phyloP scores from a whole-genome alignment of 768 basidiomycete species.

The Termitomyces sp. region DNA sequence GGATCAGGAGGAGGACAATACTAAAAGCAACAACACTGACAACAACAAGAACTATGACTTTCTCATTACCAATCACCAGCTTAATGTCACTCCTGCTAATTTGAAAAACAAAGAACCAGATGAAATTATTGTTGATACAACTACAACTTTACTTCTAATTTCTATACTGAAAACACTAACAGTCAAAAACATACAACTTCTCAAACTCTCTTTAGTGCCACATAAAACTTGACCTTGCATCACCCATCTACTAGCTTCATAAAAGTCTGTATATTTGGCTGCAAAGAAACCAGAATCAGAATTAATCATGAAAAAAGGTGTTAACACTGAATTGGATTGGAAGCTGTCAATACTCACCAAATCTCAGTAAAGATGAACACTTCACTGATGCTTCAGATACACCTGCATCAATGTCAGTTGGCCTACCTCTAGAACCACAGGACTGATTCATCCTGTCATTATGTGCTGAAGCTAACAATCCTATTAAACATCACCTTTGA shows the following conservation, averaged over 20 bases:
- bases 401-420: neutral
- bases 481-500: neutral
- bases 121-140: neutral
- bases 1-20: neutral
- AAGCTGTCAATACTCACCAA: neutral
- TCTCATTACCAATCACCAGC: neutral
- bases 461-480: neutral
- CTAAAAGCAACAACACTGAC: neutral
- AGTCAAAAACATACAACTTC: neutral
- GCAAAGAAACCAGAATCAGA: neutral
- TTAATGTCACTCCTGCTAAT: no score
- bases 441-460: neutral
- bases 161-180: neutral
- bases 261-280: neutral
- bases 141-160: no score
- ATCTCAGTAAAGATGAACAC: neutral
- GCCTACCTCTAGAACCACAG: neutral
- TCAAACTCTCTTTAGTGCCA: neutral
- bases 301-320: neutral
- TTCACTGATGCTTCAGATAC: neutral
- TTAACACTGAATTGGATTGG: neutral
- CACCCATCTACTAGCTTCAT: neutral
- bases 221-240: neutral
- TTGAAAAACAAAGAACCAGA: no score
- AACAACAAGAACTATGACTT: neutral